Conservation (phyloP, 2,329 filamentous ascomycete species). For the Alternaria ethzedia region DNA sequence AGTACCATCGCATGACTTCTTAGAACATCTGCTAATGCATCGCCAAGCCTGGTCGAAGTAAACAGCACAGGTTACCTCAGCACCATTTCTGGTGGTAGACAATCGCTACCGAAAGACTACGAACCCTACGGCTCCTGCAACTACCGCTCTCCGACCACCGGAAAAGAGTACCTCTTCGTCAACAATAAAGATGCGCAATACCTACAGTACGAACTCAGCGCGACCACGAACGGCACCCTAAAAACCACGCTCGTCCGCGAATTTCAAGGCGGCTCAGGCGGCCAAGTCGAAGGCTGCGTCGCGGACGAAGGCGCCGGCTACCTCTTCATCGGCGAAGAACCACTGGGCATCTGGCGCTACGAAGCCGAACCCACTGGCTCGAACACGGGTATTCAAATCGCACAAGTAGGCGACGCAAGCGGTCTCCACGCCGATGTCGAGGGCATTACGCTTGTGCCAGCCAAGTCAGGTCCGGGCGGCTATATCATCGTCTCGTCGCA, state of each 20-base stretch:
- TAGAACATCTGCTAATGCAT: neutral
- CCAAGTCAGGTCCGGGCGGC: constrained; percentile 52
- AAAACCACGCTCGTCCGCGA: constrained; percentile 58
- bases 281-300: constrained; percentile 63
- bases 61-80: constrained; percentile 54
- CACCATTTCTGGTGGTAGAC: constrained; percentile 54
- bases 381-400: constrained; percentile 45
- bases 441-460: constrained; percentile 60
- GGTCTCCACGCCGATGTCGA: constrained; percentile 61
- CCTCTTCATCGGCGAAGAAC: constrained; percentile 61
- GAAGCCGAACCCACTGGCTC: constrained; percentile 57
- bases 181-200: constrained; percentile 63
- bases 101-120: constrained; percentile 56
- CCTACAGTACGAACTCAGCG: constrained; percentile 59
- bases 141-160: constrained; percentile 56
- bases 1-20: constrained; percentile 16
- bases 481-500: constrained; percentile 62
- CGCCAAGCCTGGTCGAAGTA: constrained; percentile 57
- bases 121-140: constrained; percentile 60
- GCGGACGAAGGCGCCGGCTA: constrained; percentile 59
- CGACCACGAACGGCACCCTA: constrained; percentile 51
- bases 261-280: constrained; percentile 59
- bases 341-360: constrained; percentile 60
- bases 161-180: constrained; percentile 62
- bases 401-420: constrained; percentile 55